phyloP scores from a whole-genome alignment of 1,284 basidiomycete genomes.

The Sanghuangporus sanghuang region DNA sequence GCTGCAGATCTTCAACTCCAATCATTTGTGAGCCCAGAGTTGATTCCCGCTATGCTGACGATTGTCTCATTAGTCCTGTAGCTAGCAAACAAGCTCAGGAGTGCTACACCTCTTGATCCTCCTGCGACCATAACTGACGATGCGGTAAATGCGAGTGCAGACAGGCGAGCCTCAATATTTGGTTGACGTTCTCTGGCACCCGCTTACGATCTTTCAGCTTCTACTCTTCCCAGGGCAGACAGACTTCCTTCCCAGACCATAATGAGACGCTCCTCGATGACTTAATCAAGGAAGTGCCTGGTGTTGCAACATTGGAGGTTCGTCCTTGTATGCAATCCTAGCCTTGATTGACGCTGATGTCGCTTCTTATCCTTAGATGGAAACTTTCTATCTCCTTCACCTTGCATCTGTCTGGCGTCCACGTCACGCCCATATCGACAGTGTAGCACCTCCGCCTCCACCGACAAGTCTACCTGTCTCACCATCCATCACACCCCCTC shows the following conservation, averaged over 20 bases:
- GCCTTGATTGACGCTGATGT: not conserved
- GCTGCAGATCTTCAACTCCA: slow-evolving; percentile 51
- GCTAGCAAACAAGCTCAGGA: slow-evolving; percentile 37
- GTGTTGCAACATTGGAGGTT: slow-evolving; percentile 67
- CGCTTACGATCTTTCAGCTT: slow-evolving; percentile 46
- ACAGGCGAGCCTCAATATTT: slow-evolving; percentile 45
- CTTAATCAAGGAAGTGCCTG: slow-evolving; percentile 42
- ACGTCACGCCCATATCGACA: slow-evolving; percentile 11
- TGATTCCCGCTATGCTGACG: not conserved
- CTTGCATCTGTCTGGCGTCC: slow-evolving; percentile 55
- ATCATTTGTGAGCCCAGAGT: slow-evolving; percentile 33
- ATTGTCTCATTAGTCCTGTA: not conserved
- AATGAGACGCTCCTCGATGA: slow-evolving; percentile 63
- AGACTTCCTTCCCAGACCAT: slow-evolving; percentile 74
- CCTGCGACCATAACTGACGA: slow-evolving; percentile 37
- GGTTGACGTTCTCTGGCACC: slow-evolving; percentile 11
- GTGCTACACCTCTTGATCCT: slow-evolving; percentile 30
- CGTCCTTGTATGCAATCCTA: slow-evolving; percentile 9
- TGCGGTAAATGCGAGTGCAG: slow-evolving; percentile 67
- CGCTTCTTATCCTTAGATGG: slow-evolving; percentile 50
- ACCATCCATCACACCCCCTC: slow-evolving; percentile 26
- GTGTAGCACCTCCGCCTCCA: slow-evolving; percentile 25
- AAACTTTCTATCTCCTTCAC: slow-evolving; percentile 74
- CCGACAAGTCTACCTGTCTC: slow-evolving; percentile 25
- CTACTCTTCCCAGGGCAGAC: slow-evolving; percentile 80